phyloP scores from a whole-genome alignment of 75 land plant species.

The Sequoiadendron giganteum region DNA sequence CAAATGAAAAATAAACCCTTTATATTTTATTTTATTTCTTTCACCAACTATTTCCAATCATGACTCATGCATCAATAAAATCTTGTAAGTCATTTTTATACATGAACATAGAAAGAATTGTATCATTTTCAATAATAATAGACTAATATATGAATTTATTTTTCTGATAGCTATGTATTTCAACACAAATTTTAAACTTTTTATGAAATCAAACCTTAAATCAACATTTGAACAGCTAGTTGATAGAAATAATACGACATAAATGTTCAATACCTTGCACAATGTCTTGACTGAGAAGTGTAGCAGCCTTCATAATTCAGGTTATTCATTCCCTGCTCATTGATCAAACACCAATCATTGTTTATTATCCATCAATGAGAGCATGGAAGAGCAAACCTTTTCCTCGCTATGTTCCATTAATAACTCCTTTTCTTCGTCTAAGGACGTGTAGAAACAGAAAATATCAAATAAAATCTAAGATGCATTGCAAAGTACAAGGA shows the following conservation, averaged over 20 bases:
- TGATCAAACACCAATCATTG: neutral
- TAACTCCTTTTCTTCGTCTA: too few relatives aligned
- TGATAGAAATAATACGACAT: neutral
- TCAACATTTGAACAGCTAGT: neutral
- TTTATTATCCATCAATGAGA: neutral
- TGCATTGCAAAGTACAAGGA: too few relatives aligned
- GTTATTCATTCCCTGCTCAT: conserved; percentile 67
- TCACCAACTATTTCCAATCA: conserved; percentile 73
- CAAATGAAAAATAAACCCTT: too few relatives aligned
- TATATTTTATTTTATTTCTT: too few relatives aligned
- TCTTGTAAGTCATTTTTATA: neutral
- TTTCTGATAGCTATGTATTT: conserved; percentile 46
- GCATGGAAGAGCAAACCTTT: neutral
- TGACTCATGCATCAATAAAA: conserved; percentile 22
- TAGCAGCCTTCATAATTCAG: conserved; percentile 83
- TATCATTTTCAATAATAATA: too few relatives aligned
- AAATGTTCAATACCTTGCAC: neutral
- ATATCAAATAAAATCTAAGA: too few relatives aligned
- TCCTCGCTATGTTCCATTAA: neutral
- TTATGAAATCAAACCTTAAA: neutral
- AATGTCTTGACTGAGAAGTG: conserved; percentile 39
- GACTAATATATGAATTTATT: too few relatives aligned
- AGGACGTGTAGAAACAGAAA: too few relatives aligned
- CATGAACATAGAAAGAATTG: neutral
- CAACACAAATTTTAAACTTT: neutral